Conservation (phyloP, 305 asterid genomes). For the Vinca major region DNA sequence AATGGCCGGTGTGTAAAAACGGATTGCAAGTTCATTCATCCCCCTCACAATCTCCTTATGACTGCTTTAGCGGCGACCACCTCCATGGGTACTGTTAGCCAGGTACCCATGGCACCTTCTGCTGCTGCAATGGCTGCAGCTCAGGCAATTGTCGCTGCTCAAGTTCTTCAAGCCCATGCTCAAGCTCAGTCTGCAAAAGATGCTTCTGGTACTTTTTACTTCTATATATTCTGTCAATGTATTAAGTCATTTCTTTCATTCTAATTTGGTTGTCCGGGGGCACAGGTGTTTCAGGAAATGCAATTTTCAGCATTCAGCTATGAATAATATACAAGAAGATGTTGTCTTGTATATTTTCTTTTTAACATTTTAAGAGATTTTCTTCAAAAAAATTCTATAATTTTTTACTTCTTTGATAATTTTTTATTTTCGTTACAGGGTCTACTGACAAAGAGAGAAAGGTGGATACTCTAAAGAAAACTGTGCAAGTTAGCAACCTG, state of each 20-base stretch:
- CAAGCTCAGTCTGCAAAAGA: conserved; percentile 49
- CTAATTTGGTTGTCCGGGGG: too few relatives aligned
- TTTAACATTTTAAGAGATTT: too few relatives aligned
- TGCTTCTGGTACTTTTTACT: conserved; percentile 41
- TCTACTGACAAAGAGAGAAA: conserved; percentile 47
- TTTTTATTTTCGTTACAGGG: conserved; percentile 20
- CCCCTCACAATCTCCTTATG: conserved; percentile 79
- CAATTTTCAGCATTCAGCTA: too few relatives aligned
- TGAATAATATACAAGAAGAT: too few relatives aligned
- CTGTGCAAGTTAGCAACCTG: conserved; percentile 93
- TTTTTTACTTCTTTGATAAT: too few relatives aligned
- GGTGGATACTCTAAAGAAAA: conserved; percentile 60
- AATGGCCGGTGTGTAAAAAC: conserved; percentile 74
- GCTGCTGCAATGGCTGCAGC: conserved; percentile 99
- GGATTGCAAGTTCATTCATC: conserved; percentile 78
- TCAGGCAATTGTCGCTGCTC: conserved; percentile 99
- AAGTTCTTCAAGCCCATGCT: conserved; percentile 96
- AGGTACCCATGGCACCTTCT: conserved; percentile 97
- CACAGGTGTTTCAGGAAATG: too few relatives aligned
- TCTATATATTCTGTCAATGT: not conserved
- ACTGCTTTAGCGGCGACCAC: conserved; percentile 70
- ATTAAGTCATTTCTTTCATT: too few relatives aligned
- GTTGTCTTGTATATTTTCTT: too few relatives aligned
- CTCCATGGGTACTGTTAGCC: conserved; percentile 73
- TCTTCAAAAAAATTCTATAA: too few relatives aligned